Conservation (phyloP, 805 yeast genomes). For the Ogataea haglerorum region DNA sequence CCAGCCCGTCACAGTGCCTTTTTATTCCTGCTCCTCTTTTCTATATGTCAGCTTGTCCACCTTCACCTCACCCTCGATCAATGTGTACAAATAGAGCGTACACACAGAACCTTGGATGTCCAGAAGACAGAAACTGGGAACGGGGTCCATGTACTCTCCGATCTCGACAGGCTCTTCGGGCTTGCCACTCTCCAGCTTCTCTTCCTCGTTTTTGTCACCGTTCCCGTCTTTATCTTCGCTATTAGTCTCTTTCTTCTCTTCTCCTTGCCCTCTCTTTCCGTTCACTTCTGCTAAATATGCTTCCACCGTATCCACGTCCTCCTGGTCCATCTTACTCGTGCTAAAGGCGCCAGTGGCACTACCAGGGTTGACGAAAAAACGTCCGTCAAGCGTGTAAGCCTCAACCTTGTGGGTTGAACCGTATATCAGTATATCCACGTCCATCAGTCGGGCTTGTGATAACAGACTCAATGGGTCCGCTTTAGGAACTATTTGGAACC, state of each 20-base stretch:
- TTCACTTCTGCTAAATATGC: constrained; percentile 22
- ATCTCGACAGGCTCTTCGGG: constrained; percentile 15
- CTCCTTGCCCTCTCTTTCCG: constrained; percentile 1
- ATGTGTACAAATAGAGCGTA: constrained; percentile 80
- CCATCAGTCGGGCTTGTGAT: constrained; percentile 82
- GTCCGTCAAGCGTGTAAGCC: constrained; percentile 88
- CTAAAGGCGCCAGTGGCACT: constrained; percentile 90
- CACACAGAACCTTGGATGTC: constrained; percentile 81
- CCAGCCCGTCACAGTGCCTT: neutral
- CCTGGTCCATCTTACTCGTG: constrained; percentile 58
- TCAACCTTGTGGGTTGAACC: constrained; percentile 93
- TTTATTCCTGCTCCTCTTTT: constrained; percentile 35
- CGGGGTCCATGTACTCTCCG: constrained; percentile 36
- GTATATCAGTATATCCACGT: constrained; percentile 86
- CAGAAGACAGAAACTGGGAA: constrained; percentile 84
- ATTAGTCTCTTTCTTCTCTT: constrained; percentile 4
- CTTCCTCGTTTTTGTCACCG: constrained; percentile 11
- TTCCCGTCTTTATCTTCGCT: constrained; percentile 6
- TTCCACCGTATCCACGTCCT: constrained; percentile 42
- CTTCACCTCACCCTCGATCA: constrained; percentile 76
- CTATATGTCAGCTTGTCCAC: constrained; percentile 82
- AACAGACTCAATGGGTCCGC: constrained; percentile 82
- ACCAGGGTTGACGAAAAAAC: constrained; percentile 94
- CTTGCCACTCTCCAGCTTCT: constrained; percentile 15
- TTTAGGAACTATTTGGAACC: constrained; percentile 78